Evolutionary conservation across 2,329 filamentous ascomycete genomes (phyloP), one percentile per base, ranked within the genome.

Genomic region (Nemania diffusa): DNA sequence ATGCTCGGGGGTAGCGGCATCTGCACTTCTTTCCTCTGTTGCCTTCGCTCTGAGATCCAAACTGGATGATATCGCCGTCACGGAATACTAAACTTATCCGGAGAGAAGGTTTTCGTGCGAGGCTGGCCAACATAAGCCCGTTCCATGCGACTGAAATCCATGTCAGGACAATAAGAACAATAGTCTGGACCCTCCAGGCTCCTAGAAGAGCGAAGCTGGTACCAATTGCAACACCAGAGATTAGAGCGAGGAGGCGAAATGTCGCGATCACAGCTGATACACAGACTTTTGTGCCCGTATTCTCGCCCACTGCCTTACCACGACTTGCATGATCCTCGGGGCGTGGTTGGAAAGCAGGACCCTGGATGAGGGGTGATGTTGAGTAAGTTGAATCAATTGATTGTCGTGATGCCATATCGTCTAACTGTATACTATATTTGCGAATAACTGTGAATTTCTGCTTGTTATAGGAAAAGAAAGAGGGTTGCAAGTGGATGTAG

Each of bases 321-420:
- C 56, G 7, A 11, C 27, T 42, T 3, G n/a, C 7, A 32, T 13
- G 29, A 5, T 59, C 29, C 13, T 20, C 15, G 24, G 57, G 34
- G 9, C 59, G 58, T 22, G 50, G 29, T 7, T 48, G 67, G 11
- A 34, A 51, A 24, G 20, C 7, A 27, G 52, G 44, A 3, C 3
- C 48, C 32, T 57, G 55, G 24, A 65, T 61, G 3, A 69, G 57
- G 1, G 66, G 68, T 4, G 64, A 29, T 22, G 46, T 20, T 9
- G 57, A 66, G 13, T n/a, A 17, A 22, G 51, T 20, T 5, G 66
- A 69, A n/a, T 71, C 67, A 27, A 44, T 65, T 11, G 67, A 68
- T 26, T 57, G 26, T 55, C 62, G 67, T 48, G 50, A 13, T 29
- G 34, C 24, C 42, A 50, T 60, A 8, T 34, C 40, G 40, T 51